Conservation (phyloP, 2,329 filamentous ascomycete species). For the Rachicladosporium sp. region DNA sequence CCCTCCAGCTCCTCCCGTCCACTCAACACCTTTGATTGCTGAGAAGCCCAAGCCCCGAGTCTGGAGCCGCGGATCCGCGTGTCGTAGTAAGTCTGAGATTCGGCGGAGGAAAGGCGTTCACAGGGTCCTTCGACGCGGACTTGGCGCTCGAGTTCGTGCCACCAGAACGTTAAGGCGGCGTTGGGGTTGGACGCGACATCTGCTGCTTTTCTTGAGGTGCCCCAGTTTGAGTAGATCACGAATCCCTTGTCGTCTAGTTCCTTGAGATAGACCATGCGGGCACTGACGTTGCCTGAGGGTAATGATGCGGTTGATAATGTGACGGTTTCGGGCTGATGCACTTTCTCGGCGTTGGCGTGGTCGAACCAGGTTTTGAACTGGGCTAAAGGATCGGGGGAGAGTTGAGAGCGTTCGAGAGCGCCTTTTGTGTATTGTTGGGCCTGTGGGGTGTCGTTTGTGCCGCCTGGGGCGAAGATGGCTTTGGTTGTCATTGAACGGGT, state of each 20-base stretch:
- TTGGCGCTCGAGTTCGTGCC: constrained; percentile 75
- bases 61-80: constrained; percentile 64
- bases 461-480: constrained; percentile 51
- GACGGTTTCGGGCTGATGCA: constrained; percentile 76
- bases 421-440: constrained; percentile 66
- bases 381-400: constrained; percentile 53
- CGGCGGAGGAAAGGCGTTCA: constrained; percentile 53
- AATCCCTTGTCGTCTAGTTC: constrained; percentile 76
- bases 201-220: constrained; percentile 54
- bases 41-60: constrained; percentile 86
- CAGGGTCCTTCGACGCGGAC: constrained; percentile 74
- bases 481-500: constrained; percentile 17
- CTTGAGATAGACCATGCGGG: constrained; percentile 87
- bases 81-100: constrained; percentile 57
- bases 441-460: constrained; percentile 44
- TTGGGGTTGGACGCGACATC: constrained; percentile 64
- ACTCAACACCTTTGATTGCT: constrained; percentile 65
- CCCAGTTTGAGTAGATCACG: constrained; percentile 90
- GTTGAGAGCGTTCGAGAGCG: constrained; percentile 48
- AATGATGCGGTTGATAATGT: constrained; percentile 74
- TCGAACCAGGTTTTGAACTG: constrained; percentile 91
- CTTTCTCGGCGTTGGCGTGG: constrained; percentile 47
- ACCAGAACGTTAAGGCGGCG: constrained; percentile 81
- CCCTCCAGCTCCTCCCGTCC: constrained; percentile 62
- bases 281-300: constrained; percentile 71